Evolutionary conservation across 2,329 filamentous ascomycete genomes (phyloP), one percentile per base, ranked within the genome.

Genomic region (Curvularia verruculosa): DNA sequence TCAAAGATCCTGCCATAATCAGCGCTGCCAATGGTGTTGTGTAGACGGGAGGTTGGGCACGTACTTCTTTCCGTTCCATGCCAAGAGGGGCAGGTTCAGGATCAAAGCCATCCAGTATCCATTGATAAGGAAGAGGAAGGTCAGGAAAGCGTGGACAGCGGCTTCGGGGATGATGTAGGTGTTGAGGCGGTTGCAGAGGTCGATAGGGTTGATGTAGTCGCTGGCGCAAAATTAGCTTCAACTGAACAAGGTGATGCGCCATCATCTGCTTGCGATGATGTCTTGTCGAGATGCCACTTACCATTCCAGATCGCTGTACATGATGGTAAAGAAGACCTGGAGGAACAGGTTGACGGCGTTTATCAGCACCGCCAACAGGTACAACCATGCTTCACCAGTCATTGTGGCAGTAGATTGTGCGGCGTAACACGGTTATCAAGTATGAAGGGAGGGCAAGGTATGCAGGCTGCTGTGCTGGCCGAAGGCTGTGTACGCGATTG

Each of bases 301-400:
- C 93, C 95, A 99, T 89, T 99, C 95, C 74, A 99, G 82, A 85
- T 99, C 95, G 80, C 92, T 96, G 83, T 98, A 99, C 96, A 99
- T 99, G 77, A 99, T 99, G 57, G 95, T 99, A 84, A 99, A 99
- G 86, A 99, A 99, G 72, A 99, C 95, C 83, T 99, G 96, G 56
- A 99, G 86, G 81, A 99, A 99, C 75, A 99, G 87, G 85, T 99
- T 99, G 87, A 99, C 93, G 83, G 95, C 95, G 84, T 99, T 99
- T 84, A 99, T 96, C 78, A 99, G 86, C 80, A 99, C 96, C 81
- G 94, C 89, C 81, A 99, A 85, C 73, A 99, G 88, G 84, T 96
- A 99, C 78, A 99, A 84, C 95, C 95, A 97, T 79, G 93, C 93
- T 86, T 97, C 93, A 80, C 93, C 93, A 75, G 93, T 96, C 93